phyloP scores from a whole-genome alignment of 495 filamentous ascomycete species.

The Evernia prunastri region DNA sequence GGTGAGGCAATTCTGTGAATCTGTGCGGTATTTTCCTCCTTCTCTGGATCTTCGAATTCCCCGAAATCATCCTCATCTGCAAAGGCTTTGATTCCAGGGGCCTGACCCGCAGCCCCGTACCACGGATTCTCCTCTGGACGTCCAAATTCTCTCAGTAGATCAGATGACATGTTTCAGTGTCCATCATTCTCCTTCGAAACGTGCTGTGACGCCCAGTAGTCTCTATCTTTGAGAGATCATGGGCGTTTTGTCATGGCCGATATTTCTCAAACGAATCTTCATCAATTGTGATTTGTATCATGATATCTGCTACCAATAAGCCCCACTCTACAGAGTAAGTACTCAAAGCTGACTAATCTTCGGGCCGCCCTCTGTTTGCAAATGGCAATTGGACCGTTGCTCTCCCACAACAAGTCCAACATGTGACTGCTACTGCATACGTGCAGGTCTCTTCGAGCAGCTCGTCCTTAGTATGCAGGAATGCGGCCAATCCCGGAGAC shows the following conservation, averaged over 20 bases:
- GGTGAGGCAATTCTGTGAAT: background rate
- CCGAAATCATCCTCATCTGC: constrained; percentile 67
- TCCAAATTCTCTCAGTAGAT: constrained; percentile 68
- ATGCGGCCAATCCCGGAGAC: constrained; percentile 17
- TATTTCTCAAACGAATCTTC: background rate
- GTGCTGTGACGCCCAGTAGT: background rate
- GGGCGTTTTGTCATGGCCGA: background rate
- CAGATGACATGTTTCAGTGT: constrained; percentile 57
- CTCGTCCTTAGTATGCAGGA: constrained; percentile 4
- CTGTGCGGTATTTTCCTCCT: background rate
- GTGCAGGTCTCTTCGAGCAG: background rate
- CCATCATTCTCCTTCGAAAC: background rate
- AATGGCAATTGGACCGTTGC: background rate
- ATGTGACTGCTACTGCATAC: background rate
- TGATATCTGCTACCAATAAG: background rate
- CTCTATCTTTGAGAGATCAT: background rate
- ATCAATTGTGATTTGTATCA: background rate
- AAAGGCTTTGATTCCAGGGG: constrained; percentile 33
- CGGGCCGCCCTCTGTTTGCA: constrained; percentile 2
- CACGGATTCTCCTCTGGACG: constrained; percentile 4
- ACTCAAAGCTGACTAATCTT: constrained; percentile 7
- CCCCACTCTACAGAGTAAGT: background rate
- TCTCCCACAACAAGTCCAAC: background rate
- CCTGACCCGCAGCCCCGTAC: background rate
- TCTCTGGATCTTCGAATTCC: constrained; percentile 59